Conservation (phyloP, 2,329 filamentous ascomycete genomes). For the Immersiporthe knoxdaviesiana region DNA sequence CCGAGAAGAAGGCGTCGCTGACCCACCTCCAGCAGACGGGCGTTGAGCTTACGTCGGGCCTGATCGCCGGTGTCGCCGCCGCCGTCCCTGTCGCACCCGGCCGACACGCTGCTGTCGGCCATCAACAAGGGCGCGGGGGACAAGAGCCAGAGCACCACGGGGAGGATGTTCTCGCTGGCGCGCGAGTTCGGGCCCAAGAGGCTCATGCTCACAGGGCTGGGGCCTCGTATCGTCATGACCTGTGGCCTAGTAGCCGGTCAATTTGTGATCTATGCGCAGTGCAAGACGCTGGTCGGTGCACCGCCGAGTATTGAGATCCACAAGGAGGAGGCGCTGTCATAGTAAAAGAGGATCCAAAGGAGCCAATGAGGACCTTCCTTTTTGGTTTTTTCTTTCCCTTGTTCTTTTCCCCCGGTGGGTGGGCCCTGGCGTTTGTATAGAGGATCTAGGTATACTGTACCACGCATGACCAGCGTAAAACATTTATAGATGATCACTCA, state of each 20-base stretch:
- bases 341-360: too few relatives aligned
- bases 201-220: constrained; percentile 51
- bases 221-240: constrained; percentile 57
- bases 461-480: background rate
- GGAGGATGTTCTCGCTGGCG: constrained; percentile 56
- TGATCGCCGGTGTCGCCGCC: constrained; percentile 86
- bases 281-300: constrained; percentile 56
- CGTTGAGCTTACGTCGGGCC: constrained; percentile 83
- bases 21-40: constrained; percentile 74
- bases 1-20: constrained; percentile 66
- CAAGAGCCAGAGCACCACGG: constrained; percentile 50
- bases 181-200: constrained; percentile 54
- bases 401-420: background rate
- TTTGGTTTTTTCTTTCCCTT: too few relatives aligned
- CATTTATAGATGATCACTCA: background rate
- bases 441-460: too few relatives aligned
- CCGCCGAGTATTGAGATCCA: constrained; percentile 57
- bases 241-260: constrained; percentile 56
- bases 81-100: constrained; percentile 88
- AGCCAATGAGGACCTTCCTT: too few relatives aligned
- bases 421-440: constrained; percentile 8
- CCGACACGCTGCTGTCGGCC: constrained; percentile 65
- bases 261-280: constrained; percentile 60
- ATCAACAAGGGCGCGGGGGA: constrained; percentile 60
- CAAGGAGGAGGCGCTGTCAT: constrained; percentile 44